These are phyloP conservation scores for Oxyria digyna DNA, from an alignment of 148 eudicot genomes.

Conservation along the genomic window DNA sequence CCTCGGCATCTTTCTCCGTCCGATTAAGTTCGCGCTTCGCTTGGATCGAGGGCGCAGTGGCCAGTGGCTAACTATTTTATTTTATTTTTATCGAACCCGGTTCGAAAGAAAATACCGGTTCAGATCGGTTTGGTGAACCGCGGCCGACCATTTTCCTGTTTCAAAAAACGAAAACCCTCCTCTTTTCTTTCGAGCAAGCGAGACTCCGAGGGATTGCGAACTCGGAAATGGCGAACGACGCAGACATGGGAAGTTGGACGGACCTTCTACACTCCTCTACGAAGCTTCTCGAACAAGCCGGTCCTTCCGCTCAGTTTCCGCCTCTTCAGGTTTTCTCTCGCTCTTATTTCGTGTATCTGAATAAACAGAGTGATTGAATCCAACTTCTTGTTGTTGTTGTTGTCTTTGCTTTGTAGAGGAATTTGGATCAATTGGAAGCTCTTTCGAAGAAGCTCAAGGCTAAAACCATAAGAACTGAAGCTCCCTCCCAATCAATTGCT, in stretches of 20 bases:
- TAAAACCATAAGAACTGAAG: constrained; percentile 80
- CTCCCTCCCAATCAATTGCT: constrained; percentile 87
- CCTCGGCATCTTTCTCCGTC: constrained; percentile 24
- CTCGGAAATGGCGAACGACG: constrained; percentile 52
- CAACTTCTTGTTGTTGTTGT: neutral
- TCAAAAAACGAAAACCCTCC: too few species aligned
- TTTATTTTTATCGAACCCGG: too few species aligned
- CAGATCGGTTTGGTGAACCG: too few species aligned
- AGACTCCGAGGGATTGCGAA: constrained; percentile 12
- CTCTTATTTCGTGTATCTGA: neutral
- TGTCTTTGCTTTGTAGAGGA: constrained; percentile 37
- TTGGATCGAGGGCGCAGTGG: too few species aligned
- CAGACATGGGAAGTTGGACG: constrained; percentile 84
- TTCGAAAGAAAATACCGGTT: too few species aligned
- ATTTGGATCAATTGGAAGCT: constrained; percentile 89
- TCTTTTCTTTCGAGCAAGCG: too few species aligned
- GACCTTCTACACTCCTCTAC: constrained; percentile 84
- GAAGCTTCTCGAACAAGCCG: constrained; percentile 90
- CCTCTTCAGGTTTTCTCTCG: constrained; percentile 71
- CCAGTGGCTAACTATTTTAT: too few species aligned
- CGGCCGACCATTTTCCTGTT: too few species aligned
- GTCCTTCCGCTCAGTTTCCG: constrained; percentile 94
- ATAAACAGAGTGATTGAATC: neutral
- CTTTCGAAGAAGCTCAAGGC: constrained; percentile 85
- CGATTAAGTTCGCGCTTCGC: neutral